Conservation (phyloP, 768 basidiomycete species). For the Collybia sp. region DNA sequence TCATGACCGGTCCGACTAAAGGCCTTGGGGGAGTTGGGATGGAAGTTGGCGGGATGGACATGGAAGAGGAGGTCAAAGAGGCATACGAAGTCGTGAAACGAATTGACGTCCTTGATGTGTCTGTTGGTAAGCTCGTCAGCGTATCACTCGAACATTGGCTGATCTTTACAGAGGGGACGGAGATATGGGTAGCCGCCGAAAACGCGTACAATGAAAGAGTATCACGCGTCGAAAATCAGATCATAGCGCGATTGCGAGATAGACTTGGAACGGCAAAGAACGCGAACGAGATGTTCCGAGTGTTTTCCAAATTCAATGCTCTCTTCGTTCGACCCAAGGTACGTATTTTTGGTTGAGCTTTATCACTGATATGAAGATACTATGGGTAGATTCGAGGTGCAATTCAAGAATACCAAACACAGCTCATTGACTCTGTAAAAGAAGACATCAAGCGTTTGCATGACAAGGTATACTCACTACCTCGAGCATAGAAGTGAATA, state of each 20-base stretch:
- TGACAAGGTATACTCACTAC: constrained; percentile 58
- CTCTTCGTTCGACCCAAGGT: constrained; percentile 96
- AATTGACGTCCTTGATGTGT: constrained; percentile 94
- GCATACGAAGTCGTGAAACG: constrained; percentile 97
- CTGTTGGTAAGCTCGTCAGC: constrained; percentile 55
- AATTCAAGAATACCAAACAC: constrained; percentile 98
- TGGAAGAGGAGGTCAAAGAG: constrained; percentile 96
- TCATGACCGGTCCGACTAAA: constrained; percentile 95
- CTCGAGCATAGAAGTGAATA: neutral
- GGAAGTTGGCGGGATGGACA: constrained; percentile 88
- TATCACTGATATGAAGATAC: neutral
- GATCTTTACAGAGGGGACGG: constrained; percentile 72
- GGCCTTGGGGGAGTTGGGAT: constrained; percentile 70
- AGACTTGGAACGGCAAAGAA: constrained; percentile 92
- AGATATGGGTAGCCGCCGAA: constrained; percentile 97
- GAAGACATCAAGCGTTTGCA: constrained; percentile 95
- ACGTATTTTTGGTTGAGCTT: constrained; percentile 6
- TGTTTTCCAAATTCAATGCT: constrained; percentile 98
- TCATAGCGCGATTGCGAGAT: constrained; percentile 90
- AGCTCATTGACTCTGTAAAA: constrained; percentile 97
- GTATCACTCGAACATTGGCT: constrained; percentile 1
- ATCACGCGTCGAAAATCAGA: constrained; percentile 96
- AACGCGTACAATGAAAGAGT: constrained; percentile 98
- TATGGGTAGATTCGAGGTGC: constrained; percentile 82
- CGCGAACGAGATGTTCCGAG: constrained; percentile 99